Evolutionary conservation across 1,284 basidiomycete genomes (phyloP).

Genomic region (Tylopilus sp.): DNA sequence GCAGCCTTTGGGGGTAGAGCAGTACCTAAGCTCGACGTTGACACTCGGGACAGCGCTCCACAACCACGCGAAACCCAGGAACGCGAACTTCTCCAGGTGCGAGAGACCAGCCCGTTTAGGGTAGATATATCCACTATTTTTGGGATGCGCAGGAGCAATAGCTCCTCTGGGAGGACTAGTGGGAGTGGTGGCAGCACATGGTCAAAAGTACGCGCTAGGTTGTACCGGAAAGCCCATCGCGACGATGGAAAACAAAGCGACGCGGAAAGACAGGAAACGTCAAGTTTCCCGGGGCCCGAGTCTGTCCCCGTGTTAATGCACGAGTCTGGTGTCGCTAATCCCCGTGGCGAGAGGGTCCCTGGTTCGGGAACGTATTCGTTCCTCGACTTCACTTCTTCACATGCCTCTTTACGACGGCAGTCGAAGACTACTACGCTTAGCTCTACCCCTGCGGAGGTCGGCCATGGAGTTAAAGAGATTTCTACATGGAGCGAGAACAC

Average conservation of each 20-base stretch:
- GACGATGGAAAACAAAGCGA: conserved; percentile 40
- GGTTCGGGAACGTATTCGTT: conserved; percentile 60
- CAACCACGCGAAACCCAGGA: conserved; percentile 21
- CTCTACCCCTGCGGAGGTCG: conserved; percentile 40
- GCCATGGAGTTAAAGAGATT: conserved; percentile 27
- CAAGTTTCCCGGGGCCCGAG: conserved; percentile 39
- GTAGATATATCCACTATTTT: conserved; percentile 52
- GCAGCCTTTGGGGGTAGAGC: conserved; percentile 2
- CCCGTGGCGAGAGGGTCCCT: conserved; percentile 42
- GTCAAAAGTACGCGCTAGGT: conserved; percentile 44
- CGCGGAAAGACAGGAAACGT: conserved; percentile 32
- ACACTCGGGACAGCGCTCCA: conserved; percentile 2
- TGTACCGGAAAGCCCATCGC: conserved; percentile 44
- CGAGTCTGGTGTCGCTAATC: conserved; percentile 32
- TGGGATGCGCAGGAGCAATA: conserved; percentile 26
- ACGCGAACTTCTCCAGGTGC: conserved; percentile 44
- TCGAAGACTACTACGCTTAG: conserved; percentile 46
- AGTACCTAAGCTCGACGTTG: conserved; percentile 5
- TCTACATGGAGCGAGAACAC: conserved; percentile 27
- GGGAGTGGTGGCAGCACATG: conserved; percentile 43
- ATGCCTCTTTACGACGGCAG: conserved; percentile 51
- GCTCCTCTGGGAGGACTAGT: conserved; percentile 40
- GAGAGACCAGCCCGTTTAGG: conserved; percentile 57
- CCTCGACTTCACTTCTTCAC: conserved; percentile 67
- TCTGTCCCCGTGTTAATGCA: conserved; percentile 48